Evolutionary conservation across 2,329 filamentous ascomycete species (phyloP).

Genomic region (Dothidotthia symphoricarpi): DNA sequence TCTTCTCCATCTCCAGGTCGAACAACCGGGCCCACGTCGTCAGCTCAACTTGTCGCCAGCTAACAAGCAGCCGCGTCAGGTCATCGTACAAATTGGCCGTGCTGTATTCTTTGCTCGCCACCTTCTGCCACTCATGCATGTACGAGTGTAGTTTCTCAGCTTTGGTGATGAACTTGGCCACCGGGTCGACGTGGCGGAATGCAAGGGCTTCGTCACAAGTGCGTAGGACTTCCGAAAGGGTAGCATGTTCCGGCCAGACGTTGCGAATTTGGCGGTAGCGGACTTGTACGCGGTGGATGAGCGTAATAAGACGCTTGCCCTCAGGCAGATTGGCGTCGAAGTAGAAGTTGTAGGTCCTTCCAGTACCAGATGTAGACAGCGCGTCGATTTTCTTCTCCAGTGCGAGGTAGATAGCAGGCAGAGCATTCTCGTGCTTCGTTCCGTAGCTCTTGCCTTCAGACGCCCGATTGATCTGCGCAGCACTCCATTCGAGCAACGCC

Average conservation of each 20-base stretch:
- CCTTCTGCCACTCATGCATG: conserved; percentile 92
- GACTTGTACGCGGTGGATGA: conserved; percentile 67
- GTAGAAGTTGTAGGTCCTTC: conserved; percentile 77
- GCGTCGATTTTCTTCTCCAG: conserved; percentile 60
- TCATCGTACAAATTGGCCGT: conserved; percentile 70
- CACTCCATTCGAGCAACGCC: conserved; percentile 32
- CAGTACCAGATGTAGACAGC: conserved; percentile 34
- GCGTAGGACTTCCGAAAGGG: conserved; percentile 73
- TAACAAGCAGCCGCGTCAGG: conserved; percentile 76
- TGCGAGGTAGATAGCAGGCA: conserved; percentile 65
- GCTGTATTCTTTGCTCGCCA: conserved; percentile 77
- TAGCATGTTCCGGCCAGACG: conserved; percentile 69
- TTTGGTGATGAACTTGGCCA: conserved; percentile 81
- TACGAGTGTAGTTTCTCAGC: conserved; percentile 82
- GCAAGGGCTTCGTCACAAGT: conserved; percentile 73
- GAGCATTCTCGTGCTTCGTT: conserved; percentile 49
- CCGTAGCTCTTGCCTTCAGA: conserved; percentile 25
- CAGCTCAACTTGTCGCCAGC: conserved; percentile 87
- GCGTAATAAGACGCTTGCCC: conserved; percentile 66
- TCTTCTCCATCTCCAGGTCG: conserved; percentile 76
- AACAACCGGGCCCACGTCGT: conserved; percentile 89
- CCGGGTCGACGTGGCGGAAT: conserved; percentile 74
- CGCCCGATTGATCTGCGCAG: conserved; percentile 27
- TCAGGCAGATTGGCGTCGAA: conserved; percentile 74
- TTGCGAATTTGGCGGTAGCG: conserved; percentile 69